These are phyloP conservation scores for Kazachstania sp. DNA, from an alignment of 1,139 yeast species.

Conservation along the genomic window DNA sequence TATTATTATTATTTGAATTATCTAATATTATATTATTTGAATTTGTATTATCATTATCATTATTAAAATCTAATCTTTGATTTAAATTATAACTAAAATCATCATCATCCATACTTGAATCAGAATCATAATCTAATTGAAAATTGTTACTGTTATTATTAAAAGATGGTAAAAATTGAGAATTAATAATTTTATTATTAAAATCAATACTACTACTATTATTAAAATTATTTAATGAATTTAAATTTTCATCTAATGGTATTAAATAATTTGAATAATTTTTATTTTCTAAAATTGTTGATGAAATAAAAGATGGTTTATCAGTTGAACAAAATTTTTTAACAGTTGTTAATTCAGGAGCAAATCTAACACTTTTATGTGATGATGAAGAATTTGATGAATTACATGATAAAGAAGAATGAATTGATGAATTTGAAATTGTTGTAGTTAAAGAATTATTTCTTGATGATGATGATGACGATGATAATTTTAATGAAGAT, in stretches of 20 bases:
- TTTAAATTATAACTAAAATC: constrained; percentile 7
- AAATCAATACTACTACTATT: background rate
- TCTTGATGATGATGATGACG: constrained; percentile 10
- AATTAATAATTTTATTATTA: background rate
- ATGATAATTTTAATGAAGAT: constrained; percentile 22
- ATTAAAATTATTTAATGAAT: constrained; percentile 7
- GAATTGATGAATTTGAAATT: constrained; percentile 10
- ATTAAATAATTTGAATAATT: constrained; percentile 23
- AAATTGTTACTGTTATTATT: background rate
- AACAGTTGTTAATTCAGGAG: constrained; percentile 28
- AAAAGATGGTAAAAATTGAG: constrained; percentile 1
- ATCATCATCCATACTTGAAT: constrained; percentile 1
- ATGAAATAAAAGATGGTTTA: constrained; percentile 13
- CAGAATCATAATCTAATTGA: constrained; percentile 10
- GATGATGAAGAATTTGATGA: constrained; percentile 17
- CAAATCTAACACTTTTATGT: constrained; percentile 26
- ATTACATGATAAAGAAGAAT: too few species aligned
- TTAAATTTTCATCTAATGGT: constrained; percentile 22
- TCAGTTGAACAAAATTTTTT: constrained; percentile 20
- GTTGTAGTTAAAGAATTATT: constrained; percentile 12
- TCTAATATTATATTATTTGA: background rate
- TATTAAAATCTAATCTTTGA: background rate
- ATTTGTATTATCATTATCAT: background rate
- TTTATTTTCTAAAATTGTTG: constrained; percentile 26
- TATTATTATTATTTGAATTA: constrained; percentile 10